Evolutionary conservation across 352 stramenopile species (phyloP).

Genomic region (Phytophthora hibernalis): DNA sequence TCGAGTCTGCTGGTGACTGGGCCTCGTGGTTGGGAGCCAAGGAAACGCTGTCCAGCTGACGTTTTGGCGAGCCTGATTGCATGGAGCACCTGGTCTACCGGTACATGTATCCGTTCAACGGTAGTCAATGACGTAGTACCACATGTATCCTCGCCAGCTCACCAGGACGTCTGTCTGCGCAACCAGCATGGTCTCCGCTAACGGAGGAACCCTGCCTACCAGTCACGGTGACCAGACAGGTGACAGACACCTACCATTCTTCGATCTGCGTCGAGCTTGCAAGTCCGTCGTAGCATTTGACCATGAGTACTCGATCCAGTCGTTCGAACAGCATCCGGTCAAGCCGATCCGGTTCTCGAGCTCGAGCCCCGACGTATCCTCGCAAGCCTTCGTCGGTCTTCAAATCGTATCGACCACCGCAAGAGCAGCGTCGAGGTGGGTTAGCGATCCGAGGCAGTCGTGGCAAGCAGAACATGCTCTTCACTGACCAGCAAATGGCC

Average conservation of each 20-base stretch:
- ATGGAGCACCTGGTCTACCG: constrained; percentile 8
- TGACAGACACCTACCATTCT: constrained; percentile 13
- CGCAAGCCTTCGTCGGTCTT: constrained; percentile 28
- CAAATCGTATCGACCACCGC: constrained; percentile 35
- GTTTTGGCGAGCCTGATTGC: constrained; percentile 20
- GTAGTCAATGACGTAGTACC: constrained; percentile 11
- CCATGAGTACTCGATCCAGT: constrained; percentile 31
- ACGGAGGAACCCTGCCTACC: not conserved
- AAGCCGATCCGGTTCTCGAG: constrained; percentile 3
- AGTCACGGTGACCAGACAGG: no score
- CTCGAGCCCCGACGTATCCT: constrained; percentile 21
- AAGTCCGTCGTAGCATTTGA: constrained; percentile 11
- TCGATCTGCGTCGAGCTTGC: not conserved
- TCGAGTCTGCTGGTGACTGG: constrained; percentile 19
- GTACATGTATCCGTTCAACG: constrained; percentile 10
- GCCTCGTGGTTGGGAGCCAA: not conserved
- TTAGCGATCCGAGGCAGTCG: constrained; percentile 31
- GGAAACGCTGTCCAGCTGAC: constrained; percentile 14
- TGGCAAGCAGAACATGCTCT: constrained; percentile 32
- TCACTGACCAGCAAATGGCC: constrained; percentile 45
- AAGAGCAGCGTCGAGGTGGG: constrained; percentile 20
- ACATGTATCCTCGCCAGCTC: constrained; percentile 19
- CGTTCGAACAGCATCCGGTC: constrained; percentile 22
- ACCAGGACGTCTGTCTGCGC: constrained; percentile 26
- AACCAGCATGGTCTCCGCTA: constrained; percentile 23